Conservation (phyloP, 352 stramenopile species). For the Thalassiosira mediterranea region DNA sequence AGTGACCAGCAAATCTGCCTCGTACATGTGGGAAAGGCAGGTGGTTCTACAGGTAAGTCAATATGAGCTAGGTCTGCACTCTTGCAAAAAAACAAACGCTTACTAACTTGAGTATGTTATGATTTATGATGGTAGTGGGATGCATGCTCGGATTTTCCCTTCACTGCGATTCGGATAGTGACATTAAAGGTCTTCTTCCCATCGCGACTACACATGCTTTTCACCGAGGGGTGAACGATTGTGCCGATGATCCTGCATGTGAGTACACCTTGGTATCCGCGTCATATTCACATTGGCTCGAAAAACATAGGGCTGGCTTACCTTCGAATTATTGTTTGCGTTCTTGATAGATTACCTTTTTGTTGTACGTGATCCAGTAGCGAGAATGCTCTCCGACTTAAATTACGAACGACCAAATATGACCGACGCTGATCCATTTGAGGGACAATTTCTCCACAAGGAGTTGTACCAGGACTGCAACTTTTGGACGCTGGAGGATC, state of each 20-base stretch:
- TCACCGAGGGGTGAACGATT: constrained; percentile 51
- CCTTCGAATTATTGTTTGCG: neutral
- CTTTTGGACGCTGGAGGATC: constrained; percentile 40
- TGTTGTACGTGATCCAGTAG: constrained; percentile 45
- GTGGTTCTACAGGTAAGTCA: constrained; percentile 43
- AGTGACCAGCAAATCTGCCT: constrained; percentile 43
- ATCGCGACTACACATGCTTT: constrained; percentile 40
- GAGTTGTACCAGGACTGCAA: constrained; percentile 34
- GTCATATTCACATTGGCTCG: neutral
- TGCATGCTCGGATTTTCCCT: constrained; percentile 50
- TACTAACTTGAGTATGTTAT: no score
- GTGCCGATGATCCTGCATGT: constrained; percentile 28
- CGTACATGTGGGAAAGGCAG: constrained; percentile 51
- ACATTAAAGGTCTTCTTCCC: constrained; percentile 37
- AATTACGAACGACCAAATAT: constrained; percentile 43
- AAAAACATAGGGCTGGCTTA: neutral
- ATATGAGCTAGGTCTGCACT: no score
- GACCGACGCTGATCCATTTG: constrained; percentile 2
- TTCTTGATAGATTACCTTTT: constrained; percentile 29
- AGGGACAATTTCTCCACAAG: neutral
- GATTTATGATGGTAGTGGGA: no score
- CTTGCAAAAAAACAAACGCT: no score
- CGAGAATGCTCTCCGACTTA: constrained; percentile 32
- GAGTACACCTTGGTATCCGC: no score
- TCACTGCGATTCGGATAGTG: constrained; percentile 36